These are phyloP conservation scores for Komagataella pseudopastoris DNA, from an alignment of 805 yeast genomes.

Conservation along the genomic window DNA sequence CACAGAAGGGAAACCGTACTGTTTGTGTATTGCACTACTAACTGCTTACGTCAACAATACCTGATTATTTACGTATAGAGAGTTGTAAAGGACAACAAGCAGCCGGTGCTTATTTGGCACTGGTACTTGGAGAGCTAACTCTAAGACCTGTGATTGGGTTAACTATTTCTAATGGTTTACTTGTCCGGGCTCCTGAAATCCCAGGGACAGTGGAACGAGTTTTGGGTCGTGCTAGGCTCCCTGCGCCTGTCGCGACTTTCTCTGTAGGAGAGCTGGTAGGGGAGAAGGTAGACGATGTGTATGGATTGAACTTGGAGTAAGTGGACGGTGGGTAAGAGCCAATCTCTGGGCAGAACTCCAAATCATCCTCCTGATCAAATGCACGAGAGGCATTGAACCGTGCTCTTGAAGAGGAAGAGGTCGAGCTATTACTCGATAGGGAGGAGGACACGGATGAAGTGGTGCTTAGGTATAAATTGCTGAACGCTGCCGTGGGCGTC, in stretches of 20 bases:
- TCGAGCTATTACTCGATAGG: background rate
- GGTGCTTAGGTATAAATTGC: background rate
- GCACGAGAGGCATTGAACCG: constrained; percentile 46
- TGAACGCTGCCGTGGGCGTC: background rate
- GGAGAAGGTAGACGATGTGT: constrained; percentile 48
- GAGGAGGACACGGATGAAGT: background rate
- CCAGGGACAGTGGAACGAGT: constrained; percentile 22
- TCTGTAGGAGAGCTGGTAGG: constrained; percentile 29
- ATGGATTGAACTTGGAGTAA: constrained; percentile 48
- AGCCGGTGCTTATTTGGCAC: background rate
- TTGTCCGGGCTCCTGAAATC: constrained; percentile 40
- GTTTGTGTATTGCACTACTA: background rate
- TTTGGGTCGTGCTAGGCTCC: background rate
- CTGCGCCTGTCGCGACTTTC: background rate
- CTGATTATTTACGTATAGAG: background rate
- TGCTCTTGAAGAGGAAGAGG: constrained; percentile 17
- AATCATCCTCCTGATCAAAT: constrained; percentile 49
- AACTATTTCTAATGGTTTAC: constrained; percentile 47
- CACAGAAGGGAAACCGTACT: background rate
- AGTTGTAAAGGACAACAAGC: background rate
- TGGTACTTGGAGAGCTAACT: constrained; percentile 29
- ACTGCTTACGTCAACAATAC: background rate
- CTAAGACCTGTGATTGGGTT: constrained; percentile 49
- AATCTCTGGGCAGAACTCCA: constrained; percentile 53
- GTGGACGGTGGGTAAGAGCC: constrained; percentile 4